Conservation (phyloP, 2,329 filamentous ascomycete genomes). For the Pseudogymnoascus sp. region DNA sequence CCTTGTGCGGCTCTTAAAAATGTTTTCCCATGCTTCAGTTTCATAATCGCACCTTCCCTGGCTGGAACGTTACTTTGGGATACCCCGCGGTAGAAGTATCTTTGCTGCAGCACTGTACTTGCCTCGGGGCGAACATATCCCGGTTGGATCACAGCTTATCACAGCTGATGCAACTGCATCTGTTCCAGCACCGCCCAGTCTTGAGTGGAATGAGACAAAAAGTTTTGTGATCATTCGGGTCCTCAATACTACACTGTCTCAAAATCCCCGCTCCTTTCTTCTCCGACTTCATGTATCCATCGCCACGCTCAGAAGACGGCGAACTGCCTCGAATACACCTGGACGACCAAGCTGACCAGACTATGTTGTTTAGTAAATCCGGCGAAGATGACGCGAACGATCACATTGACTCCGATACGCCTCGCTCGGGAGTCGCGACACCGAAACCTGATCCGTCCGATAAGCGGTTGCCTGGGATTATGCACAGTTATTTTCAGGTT, state of each 20-base stretch:
- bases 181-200: neutral
- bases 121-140: slow-evolving; percentile 4
- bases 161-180: neutral
- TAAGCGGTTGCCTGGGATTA: slow-evolving; percentile 90
- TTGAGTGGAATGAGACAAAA: neutral
- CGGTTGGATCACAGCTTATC: slow-evolving; percentile 4
- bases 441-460: slow-evolving; percentile 90
- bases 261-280: neutral
- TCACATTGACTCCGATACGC: slow-evolving; percentile 77
- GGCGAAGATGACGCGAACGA: slow-evolving; percentile 64
- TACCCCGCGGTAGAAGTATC: slow-evolving; percentile 1
- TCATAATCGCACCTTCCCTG: slow-evolving; percentile 2
- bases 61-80: neutral
- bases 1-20: slow-evolving; percentile 4
- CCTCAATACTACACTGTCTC: neutral
- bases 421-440: slow-evolving; percentile 84
- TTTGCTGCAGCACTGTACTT: neutral
- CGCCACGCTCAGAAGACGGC: neutral
- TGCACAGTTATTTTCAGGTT: slow-evolving; percentile 99
- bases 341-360: neutral
- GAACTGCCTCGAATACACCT: neutral
- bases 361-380: slow-evolving; percentile 15
- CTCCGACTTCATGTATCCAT: neutral
- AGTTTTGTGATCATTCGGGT: slow-evolving; percentile 4
- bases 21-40: slow-evolving; percentile 7